Base-by-base conservation (phyloP, 345 rosid species). In the Aquilaria yunnanensis region DNA sequence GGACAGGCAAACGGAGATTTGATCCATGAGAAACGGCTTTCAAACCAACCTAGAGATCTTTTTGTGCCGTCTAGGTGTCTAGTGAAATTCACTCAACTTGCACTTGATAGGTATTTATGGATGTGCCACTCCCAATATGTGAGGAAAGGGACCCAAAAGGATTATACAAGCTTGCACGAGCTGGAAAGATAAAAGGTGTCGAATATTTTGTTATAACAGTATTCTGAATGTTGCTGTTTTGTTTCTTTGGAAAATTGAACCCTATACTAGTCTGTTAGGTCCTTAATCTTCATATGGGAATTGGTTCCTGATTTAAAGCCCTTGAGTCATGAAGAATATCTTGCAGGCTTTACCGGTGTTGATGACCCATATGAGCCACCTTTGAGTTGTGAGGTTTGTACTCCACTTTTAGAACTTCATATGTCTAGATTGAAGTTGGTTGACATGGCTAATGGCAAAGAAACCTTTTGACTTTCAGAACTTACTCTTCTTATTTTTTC, bases 91-190 rank as follows among this genome's bases (percentile, higher is more conserved):
- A 14, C 41, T 14, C 3, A 47, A 16, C 64, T 70, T 56, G 12
- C 46, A 47, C 65, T 60, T 56, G 14, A 53, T 63, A 85, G 95
- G 90, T 90, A 12, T 87, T 83, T 68, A 79, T 90, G 95, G 81
- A 90, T 67, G 90, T 81, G 53, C 72, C 97, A 2, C 92, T 85
- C 57, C 70, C 76, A 13, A 78, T 85, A 67, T 90, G 95, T 32
- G 97, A 90, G 78, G 80, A 79, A 3, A 87, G 95, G 65, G 95
- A 90, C 67, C 88, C 97, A 4, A 90, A 90, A 80, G 95, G 95
- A 66, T 73, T 90, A 3, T 90, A 90, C 85, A 87, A 85, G 81
- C 90, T 90, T 65, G 97, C 95, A 47, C 83, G 97, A 54, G 88
- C 95, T 0, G 97, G 97, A 68, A 90, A 85, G 72, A 83, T 90